Evolutionary conservation across 108 stramenopile species (phyloP).

Genomic region (Stephanodiscus minutulus): DNA sequence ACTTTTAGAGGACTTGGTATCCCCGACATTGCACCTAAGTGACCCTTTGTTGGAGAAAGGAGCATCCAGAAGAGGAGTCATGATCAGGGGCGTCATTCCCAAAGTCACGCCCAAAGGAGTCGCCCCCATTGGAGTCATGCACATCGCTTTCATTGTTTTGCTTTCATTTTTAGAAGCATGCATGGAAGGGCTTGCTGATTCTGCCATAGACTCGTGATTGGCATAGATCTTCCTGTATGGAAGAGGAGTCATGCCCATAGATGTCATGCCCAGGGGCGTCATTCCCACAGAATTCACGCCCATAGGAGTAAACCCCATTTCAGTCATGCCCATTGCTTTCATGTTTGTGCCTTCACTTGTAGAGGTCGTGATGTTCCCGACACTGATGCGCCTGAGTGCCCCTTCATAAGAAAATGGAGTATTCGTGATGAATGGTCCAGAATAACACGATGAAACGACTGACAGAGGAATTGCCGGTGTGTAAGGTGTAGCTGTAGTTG

Average conservation of each 20-base stretch:
- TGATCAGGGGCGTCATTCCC: no score
- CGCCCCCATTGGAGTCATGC: no score
- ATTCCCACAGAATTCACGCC: neutral
- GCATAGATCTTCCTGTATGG: neutral
- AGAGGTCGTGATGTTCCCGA: neutral
- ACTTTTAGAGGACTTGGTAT: neutral
- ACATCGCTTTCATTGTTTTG: no score
- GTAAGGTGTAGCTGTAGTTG: neutral
- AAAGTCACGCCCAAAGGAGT: no score
- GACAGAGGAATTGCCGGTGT: constrained; percentile 7
- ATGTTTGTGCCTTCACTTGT: no score
- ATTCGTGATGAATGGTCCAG: constrained; percentile 11
- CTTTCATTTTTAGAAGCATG: no score
- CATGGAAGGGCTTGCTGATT: neutral
- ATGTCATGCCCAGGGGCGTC: neutral
- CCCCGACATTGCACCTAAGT: neutral
- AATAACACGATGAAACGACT: constrained; percentile 8
- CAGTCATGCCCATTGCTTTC: no score
- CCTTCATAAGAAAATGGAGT: neutral
- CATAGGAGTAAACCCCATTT: no score
- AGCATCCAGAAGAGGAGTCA: no score
- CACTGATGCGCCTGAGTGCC: neutral
- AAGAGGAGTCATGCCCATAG: constrained; percentile 5
- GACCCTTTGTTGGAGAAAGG: neutral
- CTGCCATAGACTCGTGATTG: neutral